Conservation (phyloP, 2,329 filamentous ascomycete species). For the Phyllosticta citribraziliensis region DNA sequence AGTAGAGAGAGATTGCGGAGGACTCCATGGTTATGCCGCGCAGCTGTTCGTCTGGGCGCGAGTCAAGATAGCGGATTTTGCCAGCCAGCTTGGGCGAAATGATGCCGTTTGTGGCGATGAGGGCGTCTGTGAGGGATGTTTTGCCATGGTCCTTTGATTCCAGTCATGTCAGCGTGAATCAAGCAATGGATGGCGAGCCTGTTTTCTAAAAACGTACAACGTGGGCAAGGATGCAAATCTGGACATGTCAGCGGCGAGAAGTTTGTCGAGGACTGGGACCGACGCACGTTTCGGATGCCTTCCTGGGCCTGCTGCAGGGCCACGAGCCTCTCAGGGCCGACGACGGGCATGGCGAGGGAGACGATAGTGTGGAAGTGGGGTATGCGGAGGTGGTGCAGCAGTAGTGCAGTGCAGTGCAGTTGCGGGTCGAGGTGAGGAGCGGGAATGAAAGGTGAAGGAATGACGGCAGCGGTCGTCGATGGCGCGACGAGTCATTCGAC, state of each 20-base stretch:
- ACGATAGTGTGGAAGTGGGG: not conserved
- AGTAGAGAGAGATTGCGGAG: slow-evolving; percentile 91
- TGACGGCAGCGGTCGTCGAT: not conserved
- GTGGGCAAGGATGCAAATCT: slow-evolving; percentile 94
- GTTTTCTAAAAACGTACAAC: slow-evolving; percentile 45
- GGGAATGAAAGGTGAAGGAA: not conserved
- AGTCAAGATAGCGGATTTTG: slow-evolving; percentile 96
- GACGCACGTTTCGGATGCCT: slow-evolving; percentile 79
- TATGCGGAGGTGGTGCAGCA: not conserved
- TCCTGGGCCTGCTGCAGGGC: slow-evolving; percentile 79
- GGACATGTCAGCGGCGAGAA: slow-evolving; percentile 12
- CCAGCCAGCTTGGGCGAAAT: slow-evolving; percentile 95
- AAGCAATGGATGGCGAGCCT: not conserved
- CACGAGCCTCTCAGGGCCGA: slow-evolving; percentile 82
- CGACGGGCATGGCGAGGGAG: slow-evolving; percentile 66
- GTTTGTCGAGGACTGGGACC: not conserved
- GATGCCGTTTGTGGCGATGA: slow-evolving; percentile 97
- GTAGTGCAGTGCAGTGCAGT: not conserved
- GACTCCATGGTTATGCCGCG: slow-evolving; percentile 99
- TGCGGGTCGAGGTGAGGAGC: not conserved
- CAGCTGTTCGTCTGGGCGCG: slow-evolving; percentile 86
- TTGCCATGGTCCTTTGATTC: slow-evolving; percentile 76
- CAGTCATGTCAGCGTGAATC: slow-evolving; percentile 7
- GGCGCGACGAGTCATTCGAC: not conserved
- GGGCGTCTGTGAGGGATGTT: slow-evolving; percentile 88